These are phyloP conservation scores for Macrocybe gigantea DNA, from an alignment of 768 basidiomycete species.

Conservation along the genomic window DNA sequence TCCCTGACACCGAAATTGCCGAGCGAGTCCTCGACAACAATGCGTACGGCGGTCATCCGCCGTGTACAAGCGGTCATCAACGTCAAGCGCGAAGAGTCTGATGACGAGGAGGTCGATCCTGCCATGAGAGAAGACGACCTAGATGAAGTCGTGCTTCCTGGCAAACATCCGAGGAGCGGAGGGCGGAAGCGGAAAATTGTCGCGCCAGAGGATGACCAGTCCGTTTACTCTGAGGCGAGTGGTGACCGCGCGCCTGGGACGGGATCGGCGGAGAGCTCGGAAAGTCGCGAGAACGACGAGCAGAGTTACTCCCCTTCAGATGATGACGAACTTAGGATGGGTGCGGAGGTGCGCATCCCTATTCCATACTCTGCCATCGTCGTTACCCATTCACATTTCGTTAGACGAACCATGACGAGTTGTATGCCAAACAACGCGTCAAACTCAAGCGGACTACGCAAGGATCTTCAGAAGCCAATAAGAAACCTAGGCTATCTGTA, in stretches of 20 bases:
- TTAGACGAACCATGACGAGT: slow-evolving; percentile 36
- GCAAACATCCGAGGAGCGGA: neutral
- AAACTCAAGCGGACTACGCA: slow-evolving; percentile 4
- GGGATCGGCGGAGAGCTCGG: neutral
- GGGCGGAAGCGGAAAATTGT: neutral
- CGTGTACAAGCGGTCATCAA: slow-evolving; percentile 62
- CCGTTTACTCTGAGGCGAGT: slow-evolving; percentile 1
- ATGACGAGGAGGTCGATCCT: slow-evolving; percentile 18
- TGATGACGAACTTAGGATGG: slow-evolving; percentile 60
- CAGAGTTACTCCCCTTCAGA: slow-evolving; percentile 26
- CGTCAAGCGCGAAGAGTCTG: slow-evolving; percentile 58
- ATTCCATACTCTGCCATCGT: neutral
- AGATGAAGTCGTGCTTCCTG: slow-evolving; percentile 1
- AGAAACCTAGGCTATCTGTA: too few relatives aligned
- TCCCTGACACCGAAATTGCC: slow-evolving; percentile 6
- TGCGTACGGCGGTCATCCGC: slow-evolving; percentile 40
- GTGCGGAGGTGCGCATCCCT: slow-evolving; percentile 38
- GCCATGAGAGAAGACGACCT: slow-evolving; percentile 3
- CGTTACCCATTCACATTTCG: neutral
- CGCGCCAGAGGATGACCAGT: slow-evolving; percentile 5
- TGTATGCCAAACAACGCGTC: slow-evolving; percentile 19
- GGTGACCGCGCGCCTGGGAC: neutral
- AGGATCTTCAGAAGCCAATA: neutral
- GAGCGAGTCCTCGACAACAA: too few relatives aligned
- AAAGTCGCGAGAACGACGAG: slow-evolving; percentile 22